Base-by-base conservation (phyloP, 805 yeast species). In the Ogataea trehalophila region DNA sequence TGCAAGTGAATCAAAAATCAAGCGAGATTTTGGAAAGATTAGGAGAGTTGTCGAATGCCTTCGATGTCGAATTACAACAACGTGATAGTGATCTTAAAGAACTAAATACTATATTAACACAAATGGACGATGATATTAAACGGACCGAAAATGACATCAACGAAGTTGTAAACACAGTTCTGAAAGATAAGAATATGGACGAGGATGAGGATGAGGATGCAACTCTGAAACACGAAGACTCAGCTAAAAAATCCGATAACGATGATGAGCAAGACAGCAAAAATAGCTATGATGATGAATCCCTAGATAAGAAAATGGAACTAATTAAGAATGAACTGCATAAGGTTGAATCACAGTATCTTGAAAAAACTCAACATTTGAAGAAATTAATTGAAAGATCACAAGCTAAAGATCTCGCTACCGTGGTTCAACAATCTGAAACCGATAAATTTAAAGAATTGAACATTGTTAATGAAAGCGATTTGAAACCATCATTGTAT, bases 21-120 rank as follows among this genome's bases (percentile, higher is more conserved):
- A 68, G 70, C 45, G 74, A 79, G n/a, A 66, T 83, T 44, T 53
- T 76, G 20, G 76, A 73, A 17, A 69, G 76, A n/a, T 69, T 80
- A 47, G 66, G 68, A 15, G 73, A 69, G 17, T 67, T 78, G 39
- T 68, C 80, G 4, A 63, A 66, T 37, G 74, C 80, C 18, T 87
- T 82, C 60, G 82, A 80, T 43, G 62, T 62, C 9, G 83, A 80
- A 50, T 61, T 87, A 42, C 69, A 67, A 31, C 61, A 70, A 55
- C 63, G 66, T 63, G 66, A 70, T 57, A 63, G 68, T 53, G 64
- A 69, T 57, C 50, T 65, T 23, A 55, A 56, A 41, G 71, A 65
- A 47, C 46, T 62, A 45, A 56, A 45, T 37, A 47, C 49, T 22
- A 63, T 62, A 45, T 54, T 62, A 23, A 41, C 52, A 34, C 63